phyloP scores from a whole-genome alignment of 441 rosid genomes.

The Gossypium gossypioides region DNA sequence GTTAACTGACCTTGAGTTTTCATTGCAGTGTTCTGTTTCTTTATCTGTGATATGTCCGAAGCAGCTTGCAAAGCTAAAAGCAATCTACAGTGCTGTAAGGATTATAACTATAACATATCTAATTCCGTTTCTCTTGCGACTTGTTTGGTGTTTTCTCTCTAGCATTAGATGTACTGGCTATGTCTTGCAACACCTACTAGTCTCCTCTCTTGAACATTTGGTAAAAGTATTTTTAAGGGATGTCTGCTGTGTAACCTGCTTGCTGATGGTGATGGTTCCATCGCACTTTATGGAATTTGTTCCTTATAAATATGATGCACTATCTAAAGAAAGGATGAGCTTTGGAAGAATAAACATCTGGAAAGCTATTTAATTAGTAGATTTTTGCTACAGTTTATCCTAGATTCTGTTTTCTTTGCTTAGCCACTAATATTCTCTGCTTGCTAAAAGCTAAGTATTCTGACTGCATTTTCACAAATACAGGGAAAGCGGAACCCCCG shows the following conservation, averaged over 20 bases:
- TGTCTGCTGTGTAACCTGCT: background rate
- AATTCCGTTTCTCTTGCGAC: background rate
- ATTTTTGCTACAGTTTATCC: background rate
- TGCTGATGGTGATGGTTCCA: slow-evolving; percentile 7
- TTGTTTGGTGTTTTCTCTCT: background rate
- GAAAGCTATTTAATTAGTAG: background rate
- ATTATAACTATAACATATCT: background rate
- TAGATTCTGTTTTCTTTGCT: background rate
- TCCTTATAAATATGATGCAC: background rate
- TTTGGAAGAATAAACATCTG: background rate
- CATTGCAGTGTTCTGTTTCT: slow-evolving; percentile 67
- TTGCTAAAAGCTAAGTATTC: slow-evolving; percentile 1
- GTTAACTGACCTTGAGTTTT: slow-evolving; percentile 25
- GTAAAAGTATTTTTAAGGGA: background rate
- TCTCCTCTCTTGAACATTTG: background rate
- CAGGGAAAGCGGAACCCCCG: slow-evolving; percentile 70
- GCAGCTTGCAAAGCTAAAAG: slow-evolving; percentile 76
- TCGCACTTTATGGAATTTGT: background rate
- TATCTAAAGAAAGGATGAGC: background rate
- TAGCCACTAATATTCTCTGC: background rate
- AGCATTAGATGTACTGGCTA: background rate
- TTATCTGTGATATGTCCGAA: slow-evolving; percentile 84
- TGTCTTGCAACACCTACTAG: background rate
- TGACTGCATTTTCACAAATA: slow-evolving; percentile 22
- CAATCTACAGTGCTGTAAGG: slow-evolving; percentile 80